phyloP scores from a whole-genome alignment of 2,329 filamentous ascomycete species.

The Cladosporium sp. region DNA sequence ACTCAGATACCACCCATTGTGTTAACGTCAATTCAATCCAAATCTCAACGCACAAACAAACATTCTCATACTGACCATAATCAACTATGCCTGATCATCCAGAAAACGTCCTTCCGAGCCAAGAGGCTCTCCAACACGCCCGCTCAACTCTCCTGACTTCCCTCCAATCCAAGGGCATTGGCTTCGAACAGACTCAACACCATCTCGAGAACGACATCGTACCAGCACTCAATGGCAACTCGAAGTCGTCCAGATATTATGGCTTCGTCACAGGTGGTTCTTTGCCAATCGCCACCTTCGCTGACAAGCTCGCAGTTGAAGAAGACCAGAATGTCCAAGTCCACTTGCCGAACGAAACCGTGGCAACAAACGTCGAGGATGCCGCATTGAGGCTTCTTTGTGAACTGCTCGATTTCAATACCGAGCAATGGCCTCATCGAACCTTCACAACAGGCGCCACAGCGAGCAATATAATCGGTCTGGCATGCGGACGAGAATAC shows the following conservation, averaged over 20 bases:
- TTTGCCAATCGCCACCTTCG: slow-evolving; percentile 73
- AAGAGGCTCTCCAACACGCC: slow-evolving; percentile 27
- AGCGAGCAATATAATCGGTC: slow-evolving; percentile 60
- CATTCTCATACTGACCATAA: not conserved
- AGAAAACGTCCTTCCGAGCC: slow-evolving; percentile 28
- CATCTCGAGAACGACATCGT: slow-evolving; percentile 45
- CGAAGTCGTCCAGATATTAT: slow-evolving; percentile 67
- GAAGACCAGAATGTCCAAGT: slow-evolving; percentile 83
- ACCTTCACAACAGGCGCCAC: slow-evolving; percentile 77
- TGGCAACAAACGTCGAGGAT: slow-evolving; percentile 73
- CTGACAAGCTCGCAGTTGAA: slow-evolving; percentile 77
- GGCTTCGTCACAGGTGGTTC: slow-evolving; percentile 84
- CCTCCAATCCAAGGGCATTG: slow-evolving; percentile 40
- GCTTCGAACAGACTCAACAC: slow-evolving; percentile 37
- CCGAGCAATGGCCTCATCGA: slow-evolving; percentile 60
- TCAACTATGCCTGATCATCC: not conserved
- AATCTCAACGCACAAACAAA: too few species aligned
- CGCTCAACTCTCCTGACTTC: slow-evolving; percentile 32
- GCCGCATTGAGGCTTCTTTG: slow-evolving; percentile 65
- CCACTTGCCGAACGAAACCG: slow-evolving; percentile 71
- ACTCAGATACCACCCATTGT: too few species aligned
- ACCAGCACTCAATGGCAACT: slow-evolving; percentile 62
- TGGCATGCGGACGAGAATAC: slow-evolving; percentile 68
- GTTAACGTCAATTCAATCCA: too few species aligned
- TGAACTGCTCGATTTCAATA: slow-evolving; percentile 60